These are phyloP conservation scores for Hortiboletus flavorubellus DNA, from an alignment of 768 basidiomycete genomes.

Conservation along the genomic window DNA sequence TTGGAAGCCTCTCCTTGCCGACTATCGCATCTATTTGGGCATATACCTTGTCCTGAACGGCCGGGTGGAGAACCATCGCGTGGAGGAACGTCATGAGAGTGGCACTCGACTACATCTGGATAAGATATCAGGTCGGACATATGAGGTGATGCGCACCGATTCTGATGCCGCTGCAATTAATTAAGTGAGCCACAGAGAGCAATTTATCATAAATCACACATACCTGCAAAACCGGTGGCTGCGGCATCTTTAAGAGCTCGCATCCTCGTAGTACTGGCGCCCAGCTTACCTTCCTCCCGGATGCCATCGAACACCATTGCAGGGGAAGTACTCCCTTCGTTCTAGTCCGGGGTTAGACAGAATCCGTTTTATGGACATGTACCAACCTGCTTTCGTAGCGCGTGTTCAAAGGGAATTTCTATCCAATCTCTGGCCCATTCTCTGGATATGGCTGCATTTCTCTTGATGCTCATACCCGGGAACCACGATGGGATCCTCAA, in stretches of 20 bases:
- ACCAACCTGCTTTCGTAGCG: constrained; percentile 28
- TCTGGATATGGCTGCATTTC: constrained; percentile 3
- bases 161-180: constrained; percentile 12
- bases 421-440: constrained; percentile 8
- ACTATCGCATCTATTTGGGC: constrained; percentile 17
- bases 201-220: neutral
- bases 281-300: neutral
- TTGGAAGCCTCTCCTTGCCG: constrained; percentile 21
- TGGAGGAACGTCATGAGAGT: constrained; percentile 9
- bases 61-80: constrained; percentile 17
- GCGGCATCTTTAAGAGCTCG: constrained; percentile 15
- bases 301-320: constrained; percentile 20
- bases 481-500: constrained; percentile 18
- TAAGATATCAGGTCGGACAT: neutral
- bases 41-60: constrained; percentile 16
- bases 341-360: neutral
- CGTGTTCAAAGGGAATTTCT: constrained; percentile 28
- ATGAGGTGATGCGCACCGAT: constrained; percentile 3
- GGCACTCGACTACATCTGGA: constrained; percentile 8
- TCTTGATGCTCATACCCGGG: constrained; percentile 17
- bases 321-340: constrained; percentile 8
- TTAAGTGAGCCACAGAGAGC: neutral
- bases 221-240: constrained; percentile 17
- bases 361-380: neutral
- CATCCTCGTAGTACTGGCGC: neutral